Percentiles rank a stretch among this genome's conserved stretches.
These are phyloP conservation scores for Aspergillus sp. DNA, from an alignment of 2,329 filamentous ascomycete genomes.

Conservation along the genomic window DNA sequence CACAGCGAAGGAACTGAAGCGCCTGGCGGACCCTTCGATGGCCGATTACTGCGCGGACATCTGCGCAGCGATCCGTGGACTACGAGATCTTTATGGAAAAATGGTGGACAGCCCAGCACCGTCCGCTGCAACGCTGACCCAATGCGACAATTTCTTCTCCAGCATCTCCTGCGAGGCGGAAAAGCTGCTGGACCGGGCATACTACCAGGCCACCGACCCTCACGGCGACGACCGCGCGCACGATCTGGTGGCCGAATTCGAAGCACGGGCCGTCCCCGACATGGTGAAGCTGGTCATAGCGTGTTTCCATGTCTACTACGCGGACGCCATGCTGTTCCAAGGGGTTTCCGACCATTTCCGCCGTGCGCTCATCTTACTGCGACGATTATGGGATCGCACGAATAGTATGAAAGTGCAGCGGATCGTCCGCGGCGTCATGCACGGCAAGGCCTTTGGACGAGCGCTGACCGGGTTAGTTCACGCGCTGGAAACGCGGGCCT, in stretches of 20 bases:
- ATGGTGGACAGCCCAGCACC: neutral
- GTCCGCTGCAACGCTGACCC: neutral
- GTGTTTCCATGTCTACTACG: slow-evolving; percentile 15
- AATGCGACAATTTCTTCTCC: slow-evolving; percentile 7
- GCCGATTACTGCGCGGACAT: slow-evolving; percentile 1
- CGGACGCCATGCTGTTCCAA: slow-evolving; percentile 5
- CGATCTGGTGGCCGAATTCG: slow-evolving; percentile 13
- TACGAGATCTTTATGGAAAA: neutral
- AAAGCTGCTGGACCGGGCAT: slow-evolving; percentile 9
- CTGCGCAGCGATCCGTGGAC: neutral
- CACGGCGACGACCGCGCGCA: neutral
- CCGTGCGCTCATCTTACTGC: slow-evolving; percentile 10
- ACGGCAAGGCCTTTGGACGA: slow-evolving; percentile 3
- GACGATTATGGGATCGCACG: slow-evolving; percentile 9
- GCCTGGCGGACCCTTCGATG: neutral
- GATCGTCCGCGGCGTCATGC: slow-evolving; percentile 4
- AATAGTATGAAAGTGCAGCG: slow-evolving; percentile 3
- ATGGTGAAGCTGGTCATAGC: slow-evolving; percentile 11
- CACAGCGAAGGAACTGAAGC: slow-evolving; percentile 3
- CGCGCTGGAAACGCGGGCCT: slow-evolving; percentile 1
- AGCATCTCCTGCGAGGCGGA: slow-evolving; percentile 6
- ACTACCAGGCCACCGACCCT: slow-evolving; percentile 1
- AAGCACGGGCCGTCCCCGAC: slow-evolving; percentile 10
- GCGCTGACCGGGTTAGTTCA: slow-evolving; percentile 8
- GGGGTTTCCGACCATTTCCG: slow-evolving; percentile 11